Evolutionary conservation across 2,329 filamentous ascomycete species (phyloP).

Genomic region (Phaeosphaeria sp.): DNA sequence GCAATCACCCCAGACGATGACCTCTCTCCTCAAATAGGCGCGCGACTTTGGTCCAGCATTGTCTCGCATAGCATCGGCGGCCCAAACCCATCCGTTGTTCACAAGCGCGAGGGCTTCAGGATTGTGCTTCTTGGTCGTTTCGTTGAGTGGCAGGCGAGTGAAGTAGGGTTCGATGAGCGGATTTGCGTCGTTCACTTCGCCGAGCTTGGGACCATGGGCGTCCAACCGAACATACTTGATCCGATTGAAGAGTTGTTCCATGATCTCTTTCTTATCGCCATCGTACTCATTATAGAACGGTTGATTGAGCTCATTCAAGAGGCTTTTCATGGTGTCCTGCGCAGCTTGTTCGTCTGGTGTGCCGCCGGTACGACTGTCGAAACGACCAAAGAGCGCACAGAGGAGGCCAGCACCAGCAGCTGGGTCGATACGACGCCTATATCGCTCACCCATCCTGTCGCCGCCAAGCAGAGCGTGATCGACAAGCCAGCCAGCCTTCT

Average conservation of each 20-base stretch:
- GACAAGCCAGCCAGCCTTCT: slow-evolving; percentile 69
- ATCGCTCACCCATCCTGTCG: slow-evolving; percentile 81
- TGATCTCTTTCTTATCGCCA: slow-evolving; percentile 77
- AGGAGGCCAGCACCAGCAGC: slow-evolving; percentile 72
- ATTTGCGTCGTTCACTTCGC: slow-evolving; percentile 75
- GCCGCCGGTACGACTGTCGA: slow-evolving; percentile 59
- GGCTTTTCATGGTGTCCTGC: slow-evolving; percentile 61
- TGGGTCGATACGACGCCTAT: slow-evolving; percentile 74
- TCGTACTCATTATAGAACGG: slow-evolving; percentile 94
- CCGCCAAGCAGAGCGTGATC: slow-evolving; percentile 73
- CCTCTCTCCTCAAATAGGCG: slow-evolving; percentile 93
- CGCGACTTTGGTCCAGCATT: slow-evolving; percentile 88
- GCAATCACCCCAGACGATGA: slow-evolving; percentile 98
- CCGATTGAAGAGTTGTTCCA: slow-evolving; percentile 91
- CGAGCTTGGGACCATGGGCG: slow-evolving; percentile 84
- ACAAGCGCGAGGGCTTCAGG: slow-evolving; percentile 79
- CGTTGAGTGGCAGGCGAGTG: slow-evolving; percentile 82
- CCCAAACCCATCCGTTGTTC: slow-evolving; percentile 99
- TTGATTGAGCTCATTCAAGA: slow-evolving; percentile 85
- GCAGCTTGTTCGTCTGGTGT: slow-evolving; percentile 60
- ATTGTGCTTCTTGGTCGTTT: slow-evolving; percentile 77
- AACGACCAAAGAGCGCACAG: slow-evolving; percentile 72
- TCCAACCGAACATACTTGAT: slow-evolving; percentile 96
- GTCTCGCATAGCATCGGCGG: slow-evolving; percentile 90
- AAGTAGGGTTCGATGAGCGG: slow-evolving; percentile 95